A percentile compares a stretch with the other conserved stretches of the same genome.
Evolutionary conservation across 2,329 filamentous ascomycete species (phyloP).

Genomic region (Ophiostoma pallidulum): DNA sequence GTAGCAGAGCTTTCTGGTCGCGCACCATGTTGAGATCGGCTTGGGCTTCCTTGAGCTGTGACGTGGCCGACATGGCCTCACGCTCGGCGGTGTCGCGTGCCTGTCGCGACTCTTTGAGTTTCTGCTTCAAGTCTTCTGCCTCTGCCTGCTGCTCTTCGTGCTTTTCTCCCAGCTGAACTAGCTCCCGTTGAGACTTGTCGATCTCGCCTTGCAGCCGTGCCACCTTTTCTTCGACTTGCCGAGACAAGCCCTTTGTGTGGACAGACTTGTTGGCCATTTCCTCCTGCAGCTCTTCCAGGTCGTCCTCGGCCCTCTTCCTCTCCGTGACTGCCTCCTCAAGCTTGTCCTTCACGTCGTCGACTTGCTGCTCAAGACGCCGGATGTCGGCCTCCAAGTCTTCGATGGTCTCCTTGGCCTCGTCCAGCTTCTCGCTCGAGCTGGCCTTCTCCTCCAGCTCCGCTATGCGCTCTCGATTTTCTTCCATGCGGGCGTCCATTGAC

Average conservation of each 20-base stretch:
- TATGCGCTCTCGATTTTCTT: constrained; percentile 41
- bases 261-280: constrained; percentile 74
- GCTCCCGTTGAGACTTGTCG: constrained; percentile 40
- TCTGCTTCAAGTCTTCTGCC: constrained; percentile 34
- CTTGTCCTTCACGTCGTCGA: constrained; percentile 45
- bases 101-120: constrained; percentile 34
- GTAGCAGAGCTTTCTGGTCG: constrained; percentile 61
- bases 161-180: constrained; percentile 43
- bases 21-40: constrained; percentile 47
- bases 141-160: constrained; percentile 37
- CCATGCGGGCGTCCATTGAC: constrained; percentile 49
- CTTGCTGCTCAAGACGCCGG: constrained; percentile 43
- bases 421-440: constrained; percentile 40
- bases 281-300: constrained; percentile 59
- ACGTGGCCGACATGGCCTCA: constrained; percentile 30
- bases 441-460: constrained; percentile 50
- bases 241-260: constrained; percentile 62
- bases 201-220: constrained; percentile 58
- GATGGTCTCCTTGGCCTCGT: constrained; percentile 49
- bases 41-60: constrained; percentile 46
- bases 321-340: constrained; percentile 43
- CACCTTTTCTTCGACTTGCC: constrained; percentile 65
- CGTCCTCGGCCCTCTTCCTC: constrained; percentile 47
- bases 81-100: constrained; percentile 33
- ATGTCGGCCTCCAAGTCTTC: constrained; percentile 48